Evolutionary conservation across 2,329 filamentous ascomycete species (phyloP).

Genomic region (Fusarium sp.): DNA sequence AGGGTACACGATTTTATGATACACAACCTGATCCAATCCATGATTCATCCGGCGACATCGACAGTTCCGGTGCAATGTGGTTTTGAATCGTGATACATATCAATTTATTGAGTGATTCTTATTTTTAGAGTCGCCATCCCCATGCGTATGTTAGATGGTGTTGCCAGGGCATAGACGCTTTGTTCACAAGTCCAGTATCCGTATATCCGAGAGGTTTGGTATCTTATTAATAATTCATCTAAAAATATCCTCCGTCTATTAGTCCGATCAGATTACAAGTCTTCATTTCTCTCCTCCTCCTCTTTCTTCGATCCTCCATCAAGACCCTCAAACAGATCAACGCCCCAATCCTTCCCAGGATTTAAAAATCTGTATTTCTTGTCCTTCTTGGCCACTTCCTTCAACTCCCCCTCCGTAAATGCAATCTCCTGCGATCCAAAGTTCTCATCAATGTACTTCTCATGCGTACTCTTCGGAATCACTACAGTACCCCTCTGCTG

Average conservation of each 20-base stretch:
- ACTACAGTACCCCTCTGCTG: slow-evolving; percentile 35
- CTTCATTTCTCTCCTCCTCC: slow-evolving; percentile 20
- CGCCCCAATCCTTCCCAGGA: slow-evolving; percentile 52
- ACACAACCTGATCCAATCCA: rapidly evolving
- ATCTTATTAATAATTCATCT: not conserved
- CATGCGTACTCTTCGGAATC: slow-evolving; percentile 34
- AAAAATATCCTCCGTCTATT: not conserved
- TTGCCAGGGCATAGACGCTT: not conserved
- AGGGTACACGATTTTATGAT: no score
- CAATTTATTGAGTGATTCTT: rapidly evolving
- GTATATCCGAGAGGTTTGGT: not conserved
- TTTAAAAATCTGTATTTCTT: slow-evolving; percentile 51
- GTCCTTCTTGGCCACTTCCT: slow-evolving; percentile 43
- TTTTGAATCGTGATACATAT: rapidly evolving
- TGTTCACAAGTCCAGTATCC: not conserved
- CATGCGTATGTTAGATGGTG: rapidly evolving
- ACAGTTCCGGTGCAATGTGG: rapidly evolving
- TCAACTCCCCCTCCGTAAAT: slow-evolving; percentile 46
- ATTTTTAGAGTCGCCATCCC: rapidly evolving
- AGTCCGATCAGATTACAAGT: slow-evolving; percentile 2
- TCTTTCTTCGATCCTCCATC: slow-evolving; percentile 48
- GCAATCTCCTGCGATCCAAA: slow-evolving; percentile 22
- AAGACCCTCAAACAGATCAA: slow-evolving; percentile 52
- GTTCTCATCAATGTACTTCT: slow-evolving; percentile 36
- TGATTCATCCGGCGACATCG: rapidly evolving